Conservation (phyloP, 2,329 filamentous ascomycete genomes). For the Xenosphaeropsis pyriputrescens region DNA sequence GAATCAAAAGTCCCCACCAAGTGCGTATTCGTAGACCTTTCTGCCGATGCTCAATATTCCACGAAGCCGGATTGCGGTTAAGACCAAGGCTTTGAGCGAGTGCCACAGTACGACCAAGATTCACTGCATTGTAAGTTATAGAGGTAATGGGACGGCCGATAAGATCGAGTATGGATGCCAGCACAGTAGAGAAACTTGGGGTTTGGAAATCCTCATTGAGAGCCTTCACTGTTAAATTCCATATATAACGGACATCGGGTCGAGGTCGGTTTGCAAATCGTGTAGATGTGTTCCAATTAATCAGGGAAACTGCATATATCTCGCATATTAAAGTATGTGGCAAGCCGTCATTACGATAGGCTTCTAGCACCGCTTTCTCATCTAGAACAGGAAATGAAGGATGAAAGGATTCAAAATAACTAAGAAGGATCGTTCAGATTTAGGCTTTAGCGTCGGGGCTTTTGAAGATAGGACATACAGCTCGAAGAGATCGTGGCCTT, state of each 20-base stretch:
- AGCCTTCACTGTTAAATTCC: conserved; percentile 45
- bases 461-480: conserved; percentile 20
- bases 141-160: conserved; percentile 44
- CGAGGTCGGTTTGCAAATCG: conserved; percentile 27
- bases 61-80: conserved; percentile 34
- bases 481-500: conserved; percentile 31
- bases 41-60: conserved; percentile 35
- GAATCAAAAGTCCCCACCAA: conserved; percentile 39
- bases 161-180: conserved; percentile 41
- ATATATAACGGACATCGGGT: conserved; percentile 43
- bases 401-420: conserved; percentile 40
- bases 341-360: conserved; percentile 30
- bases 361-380: conserved; percentile 33
- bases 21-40: conserved; percentile 35
- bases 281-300: conserved; percentile 38
- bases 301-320: conserved; percentile 40
- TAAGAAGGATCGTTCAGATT: conserved; percentile 10
- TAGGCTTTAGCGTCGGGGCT: conserved; percentile 1
- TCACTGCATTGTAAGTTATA: conserved; percentile 39
- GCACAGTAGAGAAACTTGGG: conserved; percentile 41
- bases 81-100: conserved; percentile 37
- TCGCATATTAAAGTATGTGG: conserved; percentile 41
- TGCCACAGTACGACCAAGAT: conserved; percentile 33
- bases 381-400: conserved; percentile 47
- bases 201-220: conserved; percentile 43